Conservation (phyloP, 306 rosid genomes). For the Begonia peltatifolia region DNA sequence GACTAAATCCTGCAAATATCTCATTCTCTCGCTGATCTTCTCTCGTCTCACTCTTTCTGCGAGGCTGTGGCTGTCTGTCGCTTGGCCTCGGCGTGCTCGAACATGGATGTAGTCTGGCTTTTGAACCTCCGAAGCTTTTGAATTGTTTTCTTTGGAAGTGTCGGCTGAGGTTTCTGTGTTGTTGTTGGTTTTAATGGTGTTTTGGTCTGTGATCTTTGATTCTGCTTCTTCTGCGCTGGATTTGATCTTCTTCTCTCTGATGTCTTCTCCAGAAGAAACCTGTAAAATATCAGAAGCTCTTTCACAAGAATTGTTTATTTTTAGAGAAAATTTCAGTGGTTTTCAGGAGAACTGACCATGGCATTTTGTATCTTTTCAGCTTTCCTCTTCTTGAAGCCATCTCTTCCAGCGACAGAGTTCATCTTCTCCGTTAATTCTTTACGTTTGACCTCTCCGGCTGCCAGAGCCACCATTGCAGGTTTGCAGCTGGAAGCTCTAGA, state of each 20-base stretch:
- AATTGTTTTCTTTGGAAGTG: constrained; percentile 35
- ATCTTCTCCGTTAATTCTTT: constrained; percentile 11
- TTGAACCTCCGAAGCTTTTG: constrained; percentile 52
- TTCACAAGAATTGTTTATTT: too few relatives aligned
- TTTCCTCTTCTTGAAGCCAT: constrained; percentile 45
- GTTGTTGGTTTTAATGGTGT: constrained; percentile 4
- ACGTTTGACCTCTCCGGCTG: not conserved
- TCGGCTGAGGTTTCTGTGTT: constrained; percentile 32
- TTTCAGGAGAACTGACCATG: constrained; percentile 18
- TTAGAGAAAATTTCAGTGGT: too few relatives aligned
- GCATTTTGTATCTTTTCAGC: constrained; percentile 21
- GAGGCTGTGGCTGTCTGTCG: constrained; percentile 87
- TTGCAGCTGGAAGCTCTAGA: not conserved
- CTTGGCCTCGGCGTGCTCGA: constrained; percentile 86
- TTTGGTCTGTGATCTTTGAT: constrained; percentile 40
- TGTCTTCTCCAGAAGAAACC: constrained; percentile 29
- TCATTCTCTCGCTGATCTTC: constrained; percentile 87
- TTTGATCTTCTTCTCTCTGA: constrained; percentile 42
- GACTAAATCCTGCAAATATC: constrained; percentile 80
- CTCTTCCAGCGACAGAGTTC: constrained; percentile 17
- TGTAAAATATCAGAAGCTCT: not conserved
- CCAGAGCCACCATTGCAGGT: not conserved
- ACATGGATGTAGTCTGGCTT: constrained; percentile 73
- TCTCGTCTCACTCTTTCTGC: constrained; percentile 95
- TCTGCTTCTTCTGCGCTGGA: constrained; percentile 36